Percentiles rank a stretch among this genome's conserved stretches.
These are phyloP conservation scores for Curvularia hawaiiensis DNA, from an alignment of 2,329 filamentous ascomycete genomes.

Conservation along the genomic window DNA sequence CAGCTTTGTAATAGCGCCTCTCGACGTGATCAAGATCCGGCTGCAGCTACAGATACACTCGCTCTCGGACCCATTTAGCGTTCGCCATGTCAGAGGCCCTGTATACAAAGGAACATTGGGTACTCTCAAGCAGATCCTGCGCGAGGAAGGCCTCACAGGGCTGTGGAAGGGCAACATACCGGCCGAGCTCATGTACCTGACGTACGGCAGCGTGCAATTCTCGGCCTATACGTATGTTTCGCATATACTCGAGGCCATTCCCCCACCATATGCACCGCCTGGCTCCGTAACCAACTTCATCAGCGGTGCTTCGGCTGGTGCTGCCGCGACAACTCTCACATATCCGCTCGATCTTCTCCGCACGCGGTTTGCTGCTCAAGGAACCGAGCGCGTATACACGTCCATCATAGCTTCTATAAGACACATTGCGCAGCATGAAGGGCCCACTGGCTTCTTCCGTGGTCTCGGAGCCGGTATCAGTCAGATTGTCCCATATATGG, in stretches of 20 bases:
- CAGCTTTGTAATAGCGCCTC: conserved; percentile 90
- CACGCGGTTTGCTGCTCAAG: conserved; percentile 96
- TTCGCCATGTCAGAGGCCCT: conserved; percentile 53
- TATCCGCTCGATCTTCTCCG: conserved; percentile 94
- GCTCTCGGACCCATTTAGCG: conserved; percentile 71
- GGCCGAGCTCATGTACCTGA: conserved; percentile 91
- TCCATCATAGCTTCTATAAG: conserved; percentile 71
- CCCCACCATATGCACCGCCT: conserved; percentile 58
- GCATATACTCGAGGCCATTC: conserved; percentile 64
- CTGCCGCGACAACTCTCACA: conserved; percentile 78
- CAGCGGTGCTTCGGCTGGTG: conserved; percentile 81
- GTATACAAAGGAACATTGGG: conserved; percentile 76
- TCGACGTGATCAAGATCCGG: conserved; percentile 98
- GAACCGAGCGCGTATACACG: conserved; percentile 76
- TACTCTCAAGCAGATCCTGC: conserved; percentile 77
- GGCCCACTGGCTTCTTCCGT: conserved; percentile 80
- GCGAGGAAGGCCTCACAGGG: conserved; percentile 78
- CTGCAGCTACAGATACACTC: conserved; percentile 92
- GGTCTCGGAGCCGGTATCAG: conserved; percentile 80
- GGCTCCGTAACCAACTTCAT: conserved; percentile 78
- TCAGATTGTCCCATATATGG: conserved; percentile 97
- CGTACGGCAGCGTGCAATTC: conserved; percentile 90
- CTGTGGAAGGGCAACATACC: conserved; percentile 99
- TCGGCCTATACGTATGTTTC: conserved; percentile 80
- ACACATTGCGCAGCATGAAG: conserved; percentile 78